Evolutionary conservation across 768 basidiomycete genomes (phyloP).

Genomic region (Pulveroboletus ravenelii): DNA sequence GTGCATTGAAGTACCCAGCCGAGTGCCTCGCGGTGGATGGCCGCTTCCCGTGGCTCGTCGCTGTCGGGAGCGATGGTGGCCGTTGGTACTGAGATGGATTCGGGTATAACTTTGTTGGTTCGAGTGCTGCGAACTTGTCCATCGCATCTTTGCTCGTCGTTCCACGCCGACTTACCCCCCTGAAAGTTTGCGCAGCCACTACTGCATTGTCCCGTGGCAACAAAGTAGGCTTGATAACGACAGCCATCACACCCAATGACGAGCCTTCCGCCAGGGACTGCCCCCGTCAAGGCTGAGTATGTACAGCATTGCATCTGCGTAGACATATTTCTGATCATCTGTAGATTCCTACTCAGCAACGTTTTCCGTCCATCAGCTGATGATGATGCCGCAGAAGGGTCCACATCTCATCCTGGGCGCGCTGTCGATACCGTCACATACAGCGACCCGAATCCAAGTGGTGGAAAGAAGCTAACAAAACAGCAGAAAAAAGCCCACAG

Average conservation of each 20-base stretch:
- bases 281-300: constrained; percentile 52
- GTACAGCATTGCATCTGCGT: constrained; percentile 4
- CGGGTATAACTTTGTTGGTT: constrained; percentile 60
- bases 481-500: constrained; percentile 68
- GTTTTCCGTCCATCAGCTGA: constrained; percentile 33
- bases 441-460: constrained; percentile 21
- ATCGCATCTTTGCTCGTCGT: constrained; percentile 34
- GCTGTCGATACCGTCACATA: constrained; percentile 31
- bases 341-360: constrained; percentile 39
- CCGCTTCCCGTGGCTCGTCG: constrained; percentile 16
- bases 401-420: constrained; percentile 33
- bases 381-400: constrained; percentile 64
- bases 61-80: neutral
- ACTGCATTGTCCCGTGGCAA: neutral
- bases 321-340: neutral
- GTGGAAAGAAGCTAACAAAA: constrained; percentile 44
- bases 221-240: neutral
- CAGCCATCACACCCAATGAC: constrained; percentile 3
- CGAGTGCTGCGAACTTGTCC: constrained; percentile 86
- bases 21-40: constrained; percentile 6
- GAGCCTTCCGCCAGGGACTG: constrained; percentile 39
- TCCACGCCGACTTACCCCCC: neutral
- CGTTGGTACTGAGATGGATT: constrained; percentile 30
- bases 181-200: constrained; percentile 15
- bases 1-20: constrained; percentile 1